Conservation (phyloP, 257 asterid species). For the Orobanche coerulescens region DNA sequence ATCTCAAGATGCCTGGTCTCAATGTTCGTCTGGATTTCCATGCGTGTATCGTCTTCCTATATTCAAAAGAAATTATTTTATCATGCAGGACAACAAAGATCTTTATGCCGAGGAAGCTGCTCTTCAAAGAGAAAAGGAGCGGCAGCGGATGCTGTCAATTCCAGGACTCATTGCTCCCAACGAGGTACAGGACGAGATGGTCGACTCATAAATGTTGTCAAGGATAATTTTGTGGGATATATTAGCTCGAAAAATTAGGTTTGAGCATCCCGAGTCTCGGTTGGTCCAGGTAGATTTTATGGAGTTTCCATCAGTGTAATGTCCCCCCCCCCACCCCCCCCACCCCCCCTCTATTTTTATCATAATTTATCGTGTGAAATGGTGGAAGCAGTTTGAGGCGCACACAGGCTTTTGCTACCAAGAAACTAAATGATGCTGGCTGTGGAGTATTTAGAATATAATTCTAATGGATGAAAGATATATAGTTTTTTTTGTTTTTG, state of each 20-base stretch:
- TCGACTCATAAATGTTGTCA: conserved; percentile 45
- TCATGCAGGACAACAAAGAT: conserved; percentile 83
- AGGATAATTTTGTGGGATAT: conserved; percentile 24
- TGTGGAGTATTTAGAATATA: conserved; percentile 53
- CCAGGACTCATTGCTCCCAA: conserved; percentile 91
- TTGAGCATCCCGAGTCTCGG: conserved; percentile 22
- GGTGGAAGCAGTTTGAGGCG: conserved; percentile 26
- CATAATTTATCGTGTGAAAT: conserved; percentile 26
- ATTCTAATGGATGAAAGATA: conserved; percentile 43
- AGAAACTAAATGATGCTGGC: conserved; percentile 29
- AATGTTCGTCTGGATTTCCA: not conserved
- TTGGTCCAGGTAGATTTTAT: conserved; percentile 10
- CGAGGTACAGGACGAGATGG: conserved; percentile 91
- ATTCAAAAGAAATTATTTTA: too few species aligned
- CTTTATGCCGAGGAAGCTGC: conserved; percentile 94
- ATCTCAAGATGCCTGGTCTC: not conserved
- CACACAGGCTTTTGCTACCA: conserved; percentile 26
- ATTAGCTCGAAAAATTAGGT: conserved; percentile 20
- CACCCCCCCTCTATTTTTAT: conserved; percentile 15
- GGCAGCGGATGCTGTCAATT: conserved; percentile 76
- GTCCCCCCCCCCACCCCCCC: not conserved
- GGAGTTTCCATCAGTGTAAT: conserved; percentile 21
- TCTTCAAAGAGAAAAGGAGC: conserved; percentile 74
- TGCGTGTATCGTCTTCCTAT: not conserved
- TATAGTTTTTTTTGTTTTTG: too few species aligned